A percentile compares a stretch with the other conserved stretches of the same genome.
These are phyloP conservation scores for Nicotiana tomentosiformis DNA, from an alignment of 257 asterid species.

Conservation along the genomic window DNA sequence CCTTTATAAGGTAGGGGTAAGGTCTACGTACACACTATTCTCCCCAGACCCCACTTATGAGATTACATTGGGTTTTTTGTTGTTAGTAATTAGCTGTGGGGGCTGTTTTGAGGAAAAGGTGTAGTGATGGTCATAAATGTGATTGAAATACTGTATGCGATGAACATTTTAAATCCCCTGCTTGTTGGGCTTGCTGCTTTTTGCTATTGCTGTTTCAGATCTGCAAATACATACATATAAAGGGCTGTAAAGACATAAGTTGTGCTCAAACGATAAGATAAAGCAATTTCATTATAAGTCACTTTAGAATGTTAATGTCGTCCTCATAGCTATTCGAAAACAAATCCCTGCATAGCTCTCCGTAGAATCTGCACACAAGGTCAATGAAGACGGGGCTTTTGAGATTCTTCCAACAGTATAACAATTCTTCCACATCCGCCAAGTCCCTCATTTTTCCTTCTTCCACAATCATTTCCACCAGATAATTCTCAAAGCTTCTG, in stretches of 20 bases:
- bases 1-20: too few species aligned
- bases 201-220: not conserved
- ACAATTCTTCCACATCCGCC: slow-evolving; percentile 65
- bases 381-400: slow-evolving; percentile 48
- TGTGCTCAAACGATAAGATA: not conserved
- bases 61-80: too few species aligned
- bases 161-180: not conserved
- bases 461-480: slow-evolving; percentile 63
- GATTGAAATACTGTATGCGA: not conserved
- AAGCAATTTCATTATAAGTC: not conserved
- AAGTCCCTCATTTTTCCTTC: slow-evolving; percentile 53
- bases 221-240: not conserved
- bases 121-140: not conserved
- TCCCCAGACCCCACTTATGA: too few species aligned
- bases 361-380: slow-evolving; percentile 63
- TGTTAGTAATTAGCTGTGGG: not conserved
- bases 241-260: not conserved
- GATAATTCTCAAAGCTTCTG: slow-evolving; percentile 62
- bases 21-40: too few species aligned
- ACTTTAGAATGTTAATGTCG: not conserved
- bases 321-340: slow-evolving; percentile 33
- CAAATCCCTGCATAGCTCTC: slow-evolving; percentile 67
- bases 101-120: not conserved
- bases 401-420: slow-evolving; percentile 64
- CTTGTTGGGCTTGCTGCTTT: not conserved